phyloP scores from a whole-genome alignment of 2,329 filamentous ascomycete genomes.

The Grosmannia clavigera region DNA sequence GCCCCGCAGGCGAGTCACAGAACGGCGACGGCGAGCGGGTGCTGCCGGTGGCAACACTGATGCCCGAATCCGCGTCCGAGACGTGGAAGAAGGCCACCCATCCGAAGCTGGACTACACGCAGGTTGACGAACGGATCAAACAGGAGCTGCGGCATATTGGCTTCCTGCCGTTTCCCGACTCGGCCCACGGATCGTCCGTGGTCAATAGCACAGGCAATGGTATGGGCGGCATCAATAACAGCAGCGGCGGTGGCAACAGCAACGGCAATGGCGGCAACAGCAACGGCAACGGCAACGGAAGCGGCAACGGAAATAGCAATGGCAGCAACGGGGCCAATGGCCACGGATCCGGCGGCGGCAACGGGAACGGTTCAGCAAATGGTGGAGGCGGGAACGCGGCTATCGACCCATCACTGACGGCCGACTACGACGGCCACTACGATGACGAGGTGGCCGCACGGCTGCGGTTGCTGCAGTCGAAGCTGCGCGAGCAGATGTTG shows the following conservation, averaged over 20 bases:
- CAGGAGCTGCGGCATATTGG: conserved; percentile 86
- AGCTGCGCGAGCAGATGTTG: conserved; percentile 71
- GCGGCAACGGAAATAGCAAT: background rate
- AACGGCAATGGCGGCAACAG: background rate
- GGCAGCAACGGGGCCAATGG: background rate
- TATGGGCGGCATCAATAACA: background rate
- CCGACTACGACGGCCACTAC: conserved; percentile 78
- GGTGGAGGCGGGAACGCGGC: conserved; percentile 3
- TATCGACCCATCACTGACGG: conserved; percentile 20
- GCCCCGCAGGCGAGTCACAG: conserved; percentile 20
- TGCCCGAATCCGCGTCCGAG: conserved; percentile 64
- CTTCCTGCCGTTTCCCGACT: conserved; percentile 48
- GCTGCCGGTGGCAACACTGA: conserved; percentile 60
- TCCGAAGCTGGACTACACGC: conserved; percentile 67
- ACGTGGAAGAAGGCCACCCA: conserved; percentile 68
- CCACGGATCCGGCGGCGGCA: conserved; percentile 2
- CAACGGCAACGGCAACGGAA: background rate
- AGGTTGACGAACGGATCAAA: conserved; percentile 82
- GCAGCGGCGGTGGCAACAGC: background rate
- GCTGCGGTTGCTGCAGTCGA: conserved; percentile 70
- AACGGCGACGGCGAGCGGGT: conserved; percentile 36
- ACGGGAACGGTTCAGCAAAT: background rate
- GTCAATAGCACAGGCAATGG: conserved; percentile 14
- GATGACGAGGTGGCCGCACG: conserved; percentile 92
- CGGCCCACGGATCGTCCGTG: conserved; percentile 8